These are phyloP conservation scores for Entrophospora sp. DNA, from an alignment of 192 early-diverging fungal genomes.

Conservation along the genomic window DNA sequence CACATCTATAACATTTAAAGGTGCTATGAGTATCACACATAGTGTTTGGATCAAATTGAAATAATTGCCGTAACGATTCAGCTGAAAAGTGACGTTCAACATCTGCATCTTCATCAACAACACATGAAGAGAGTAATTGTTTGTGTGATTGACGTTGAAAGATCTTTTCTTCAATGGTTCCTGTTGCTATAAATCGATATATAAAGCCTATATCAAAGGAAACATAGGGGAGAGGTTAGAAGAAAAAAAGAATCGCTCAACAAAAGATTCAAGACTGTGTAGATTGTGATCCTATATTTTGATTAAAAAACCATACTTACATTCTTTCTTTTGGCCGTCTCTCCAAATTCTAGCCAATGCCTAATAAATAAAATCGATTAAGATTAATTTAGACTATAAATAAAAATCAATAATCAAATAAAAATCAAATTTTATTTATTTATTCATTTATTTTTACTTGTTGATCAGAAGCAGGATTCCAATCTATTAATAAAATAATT, in stretches of 20 bases:
- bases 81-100: constrained; percentile 91
- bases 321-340: constrained; percentile 71
- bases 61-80: constrained; percentile 82
- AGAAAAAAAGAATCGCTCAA: too few relatives aligned
- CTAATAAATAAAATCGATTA: too few relatives aligned
- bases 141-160: constrained; percentile 90
- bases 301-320: constrained; percentile 34
- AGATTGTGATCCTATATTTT: too few relatives aligned
- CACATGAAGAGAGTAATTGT: constrained; percentile 80
- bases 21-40: constrained; percentile 87
- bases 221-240: too few relatives aligned
- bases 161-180: constrained; percentile 98
- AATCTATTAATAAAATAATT: constrained; percentile 40
- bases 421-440: too few relatives aligned
- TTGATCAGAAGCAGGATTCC: constrained; percentile 97
- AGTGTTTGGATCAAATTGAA: constrained; percentile 63
- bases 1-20: constrained; percentile 90
- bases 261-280: too few relatives aligned
- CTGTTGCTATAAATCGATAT: constrained; percentile 97
- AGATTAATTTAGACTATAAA: too few relatives aligned
- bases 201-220: constrained; percentile 81
- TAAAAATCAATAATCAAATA: too few relatives aligned
- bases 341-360: constrained; percentile 86
- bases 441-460: too few relatives aligned
- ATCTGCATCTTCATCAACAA: constrained; percentile 90